These are phyloP conservation scores for Vigna radiata DNA, from an alignment of 306 rosid species.

Conservation along the genomic window DNA sequence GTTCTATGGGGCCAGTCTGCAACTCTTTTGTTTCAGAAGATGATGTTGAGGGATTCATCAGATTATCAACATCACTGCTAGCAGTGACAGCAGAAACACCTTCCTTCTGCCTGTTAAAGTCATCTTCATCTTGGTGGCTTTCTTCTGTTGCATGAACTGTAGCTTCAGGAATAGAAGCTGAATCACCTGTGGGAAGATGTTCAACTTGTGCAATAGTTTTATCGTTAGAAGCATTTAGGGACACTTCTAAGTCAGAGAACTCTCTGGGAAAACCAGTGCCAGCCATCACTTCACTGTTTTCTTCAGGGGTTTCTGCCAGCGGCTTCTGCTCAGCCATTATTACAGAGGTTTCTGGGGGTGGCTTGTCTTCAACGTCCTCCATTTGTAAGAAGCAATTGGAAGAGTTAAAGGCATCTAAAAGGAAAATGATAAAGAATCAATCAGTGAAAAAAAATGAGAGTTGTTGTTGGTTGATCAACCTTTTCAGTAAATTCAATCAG, in stretches of 20 bases:
- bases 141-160: constrained; percentile 29
- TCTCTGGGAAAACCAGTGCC: constrained; percentile 38
- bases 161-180: constrained; percentile 47
- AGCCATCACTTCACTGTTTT: constrained; percentile 27
- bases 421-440: constrained; percentile 35
- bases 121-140: constrained; percentile 32
- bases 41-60: constrained; percentile 34
- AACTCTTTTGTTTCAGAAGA: constrained; percentile 28
- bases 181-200: constrained; percentile 41
- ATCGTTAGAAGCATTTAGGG: constrained; percentile 46
- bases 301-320: constrained; percentile 35
- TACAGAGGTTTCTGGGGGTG: constrained; percentile 47
- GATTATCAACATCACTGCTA: constrained; percentile 38
- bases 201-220: constrained; percentile 49
- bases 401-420: constrained; percentile 42
- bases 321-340: constrained; percentile 32
- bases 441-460: neutral
- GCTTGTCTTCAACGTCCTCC: constrained; percentile 59
- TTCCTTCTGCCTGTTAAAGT: constrained; percentile 33
- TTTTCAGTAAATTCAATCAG: constrained; percentile 3
- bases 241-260: constrained; percentile 28
- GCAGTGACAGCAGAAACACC: constrained; percentile 33
- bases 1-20: constrained; percentile 37
- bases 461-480: neutral
- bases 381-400: constrained; percentile 46